Evolutionary conservation across 2,329 filamentous ascomycete genomes (phyloP).

Genomic region (Sporothrix brasiliensis): DNA sequence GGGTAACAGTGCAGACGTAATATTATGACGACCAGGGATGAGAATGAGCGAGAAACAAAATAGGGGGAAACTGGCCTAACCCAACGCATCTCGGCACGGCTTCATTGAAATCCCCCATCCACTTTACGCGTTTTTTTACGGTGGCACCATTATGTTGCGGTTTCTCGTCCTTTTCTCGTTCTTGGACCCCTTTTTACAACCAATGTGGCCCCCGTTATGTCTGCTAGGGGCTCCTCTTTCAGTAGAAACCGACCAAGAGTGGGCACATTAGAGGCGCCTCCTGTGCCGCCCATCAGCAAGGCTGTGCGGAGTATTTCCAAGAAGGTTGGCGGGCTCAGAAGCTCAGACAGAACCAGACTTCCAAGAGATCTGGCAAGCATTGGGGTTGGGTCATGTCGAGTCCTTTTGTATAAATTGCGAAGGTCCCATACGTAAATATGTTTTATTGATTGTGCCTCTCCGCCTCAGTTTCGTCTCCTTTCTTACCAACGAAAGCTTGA

Average conservation of each 20-base stretch:
- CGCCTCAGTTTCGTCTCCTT: neutral
- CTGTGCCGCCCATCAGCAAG: neutral
- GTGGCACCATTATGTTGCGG: neutral
- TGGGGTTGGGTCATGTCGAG: neutral
- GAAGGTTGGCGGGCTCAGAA: no score
- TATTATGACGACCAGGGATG: constrained; percentile 8
- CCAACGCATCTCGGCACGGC: constrained; percentile 1
- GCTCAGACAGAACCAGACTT: neutral
- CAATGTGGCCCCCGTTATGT: constrained; percentile 11
- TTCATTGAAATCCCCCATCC: constrained; percentile 2
- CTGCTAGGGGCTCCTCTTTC: constrained; percentile 6
- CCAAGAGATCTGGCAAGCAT: neutral
- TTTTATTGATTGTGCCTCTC: neutral
- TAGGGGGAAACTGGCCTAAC: neutral
- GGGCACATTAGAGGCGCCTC: neutral
- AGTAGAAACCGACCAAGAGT: neutral
- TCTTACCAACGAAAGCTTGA: no score
- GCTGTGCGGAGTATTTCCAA: neutral
- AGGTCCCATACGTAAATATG: no score
- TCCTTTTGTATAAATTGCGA: no score
- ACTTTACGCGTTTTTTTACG: constrained; percentile 12
- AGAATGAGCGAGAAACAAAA: neutral
- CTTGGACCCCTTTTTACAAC: neutral
- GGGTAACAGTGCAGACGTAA: constrained; percentile 11
- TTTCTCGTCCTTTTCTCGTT: neutral